phyloP scores from a whole-genome alignment of 2,329 filamentous ascomycete genomes.

The Fusarium camptoceras region DNA sequence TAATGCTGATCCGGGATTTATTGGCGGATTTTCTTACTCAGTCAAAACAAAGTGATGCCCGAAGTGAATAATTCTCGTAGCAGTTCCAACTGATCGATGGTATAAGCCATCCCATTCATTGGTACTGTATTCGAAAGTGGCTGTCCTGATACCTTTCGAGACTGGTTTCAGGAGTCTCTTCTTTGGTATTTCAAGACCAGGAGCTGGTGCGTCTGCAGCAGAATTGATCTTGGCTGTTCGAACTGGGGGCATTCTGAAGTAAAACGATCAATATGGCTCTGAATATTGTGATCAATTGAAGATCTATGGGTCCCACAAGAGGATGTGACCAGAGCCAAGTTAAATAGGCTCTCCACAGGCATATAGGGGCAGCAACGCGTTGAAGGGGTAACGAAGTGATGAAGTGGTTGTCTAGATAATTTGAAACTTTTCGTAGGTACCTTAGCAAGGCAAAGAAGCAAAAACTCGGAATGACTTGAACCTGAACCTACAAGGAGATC shows the following conservation, averaged over 20 bases:
- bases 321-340: not conserved
- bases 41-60: conserved; percentile 20
- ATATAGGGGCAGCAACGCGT: not conserved
- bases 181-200: conserved; percentile 1
- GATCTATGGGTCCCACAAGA: not conserved
- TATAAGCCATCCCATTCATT: conserved; percentile 17
- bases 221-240: conserved; percentile 18
- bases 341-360: not conserved
- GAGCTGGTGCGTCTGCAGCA: not conserved
- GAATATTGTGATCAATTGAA: not conserved
- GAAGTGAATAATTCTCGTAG: conserved; percentile 14
- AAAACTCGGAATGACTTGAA: not conserved
- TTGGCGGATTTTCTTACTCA: not conserved
- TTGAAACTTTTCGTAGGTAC: no score
- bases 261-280: not conserved
- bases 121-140: not conserved
- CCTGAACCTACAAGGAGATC: not conserved
- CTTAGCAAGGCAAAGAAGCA: not conserved
- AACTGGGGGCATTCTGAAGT: conserved; percentile 15
- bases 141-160: conserved; percentile 1
- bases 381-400: not conserved
- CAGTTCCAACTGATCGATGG: conserved; percentile 13
- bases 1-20: not conserved
- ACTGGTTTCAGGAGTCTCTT: conserved; percentile 9
- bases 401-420: not conserved